Evolutionary conservation across 1,284 basidiomycete genomes (phyloP), one percentile per base, ranked within the genome.

Genomic region (Microbotryum scabiosae): DNA sequence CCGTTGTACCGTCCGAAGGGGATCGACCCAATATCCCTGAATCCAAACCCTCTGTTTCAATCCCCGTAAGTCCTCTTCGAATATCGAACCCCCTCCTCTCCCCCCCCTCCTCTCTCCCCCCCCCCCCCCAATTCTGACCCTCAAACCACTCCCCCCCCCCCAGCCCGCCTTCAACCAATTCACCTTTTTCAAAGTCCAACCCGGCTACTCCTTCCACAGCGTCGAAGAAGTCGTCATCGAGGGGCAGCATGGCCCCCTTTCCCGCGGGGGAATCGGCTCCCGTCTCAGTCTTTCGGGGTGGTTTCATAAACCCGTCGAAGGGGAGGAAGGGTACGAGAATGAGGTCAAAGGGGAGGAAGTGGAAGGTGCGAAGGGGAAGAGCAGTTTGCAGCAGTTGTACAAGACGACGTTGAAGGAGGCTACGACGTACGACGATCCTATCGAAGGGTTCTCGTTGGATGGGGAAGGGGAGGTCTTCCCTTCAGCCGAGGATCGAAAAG

Each of bases 81-180:
- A 2, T 30, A 30, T 8, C 67, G 74, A n/a, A n/a, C n/a, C n/a
- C n/a, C n/a, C n/a, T 20, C 75, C 74, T 2, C 73, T 82, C 0
- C 87, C n/a, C n/a, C n/a, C n/a, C n/a, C n/a, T 20, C 75, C 74
- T 2, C 73, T 82, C 0, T 87, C n/a, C n/a, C n/a, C n/a, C n/a
- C n/a, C n/a, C n/a, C n/a, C 87, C 0, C 73, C 77, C 49, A 85
- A 84, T n/a, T n/a, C 32, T 23, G 26, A 49, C 55, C 4, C 26
- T 47, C 18, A 18, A 9, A 10, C 7, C 30, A n/a, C 30, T 7
- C 6, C 30, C 16, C 25, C n/a, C 44, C n/a, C 8, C 9, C 6
- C 32, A 57, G 62, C 88, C 89, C 16, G 85, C 85, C 69, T 97
- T 93, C 91, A 96, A 97, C 72, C 93, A 97, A 70, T 93, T 97